Evolutionary conservation across 345 rosid genomes (phyloP), one percentile per base, ranked within the genome.

Genomic region (Syzygium aqueum): DNA sequence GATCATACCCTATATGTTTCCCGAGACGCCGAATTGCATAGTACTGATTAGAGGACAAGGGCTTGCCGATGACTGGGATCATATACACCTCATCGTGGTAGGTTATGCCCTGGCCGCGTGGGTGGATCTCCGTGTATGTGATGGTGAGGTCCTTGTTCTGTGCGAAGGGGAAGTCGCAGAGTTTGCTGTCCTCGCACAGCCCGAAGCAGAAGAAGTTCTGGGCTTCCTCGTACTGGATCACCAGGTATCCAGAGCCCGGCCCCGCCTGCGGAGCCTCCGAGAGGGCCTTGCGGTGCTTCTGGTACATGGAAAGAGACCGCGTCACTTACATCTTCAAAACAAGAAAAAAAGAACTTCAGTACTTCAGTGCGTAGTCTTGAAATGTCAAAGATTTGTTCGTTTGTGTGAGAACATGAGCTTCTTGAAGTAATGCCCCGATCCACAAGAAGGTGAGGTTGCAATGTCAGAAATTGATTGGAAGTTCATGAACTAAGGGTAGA

Each of bases 221-320:
- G n/a, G 88, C 90, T 87, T 91, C 94, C 86, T 93, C 93, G n/a
- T 93, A 93, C 85, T 84, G 90, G 84, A 93, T 87, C 1, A 93
- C 91, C 50, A 93, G 49, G 46, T 88, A 27, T 11, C 92, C 94
- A 3, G 95, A 91, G 67, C 87, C 88, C 5, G 92, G 93, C 77
- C 94, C 95, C 28, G 89, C 94, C 0, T 90, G 91, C 3, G 92
- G 94, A 19, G 88, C 63, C 22, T 40, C 84, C 12, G 84, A 84
- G 3, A 89, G 88, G 25, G 88, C 87, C 3, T 86, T 46, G 19
- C 90, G 92, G 80, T 5, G 53, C 43, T 85, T 90, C 53, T 85
- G 87, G 89, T 53, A 93, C 89, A 90, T 28, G 43, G 93, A 93
- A 14, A 91, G 91, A 61, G 94, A 92, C 90, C 94, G 91, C n/a